These are phyloP conservation scores for Candida nonsorbophila DNA, from an alignment of 805 yeast genomes.

Conservation along the genomic window DNA sequence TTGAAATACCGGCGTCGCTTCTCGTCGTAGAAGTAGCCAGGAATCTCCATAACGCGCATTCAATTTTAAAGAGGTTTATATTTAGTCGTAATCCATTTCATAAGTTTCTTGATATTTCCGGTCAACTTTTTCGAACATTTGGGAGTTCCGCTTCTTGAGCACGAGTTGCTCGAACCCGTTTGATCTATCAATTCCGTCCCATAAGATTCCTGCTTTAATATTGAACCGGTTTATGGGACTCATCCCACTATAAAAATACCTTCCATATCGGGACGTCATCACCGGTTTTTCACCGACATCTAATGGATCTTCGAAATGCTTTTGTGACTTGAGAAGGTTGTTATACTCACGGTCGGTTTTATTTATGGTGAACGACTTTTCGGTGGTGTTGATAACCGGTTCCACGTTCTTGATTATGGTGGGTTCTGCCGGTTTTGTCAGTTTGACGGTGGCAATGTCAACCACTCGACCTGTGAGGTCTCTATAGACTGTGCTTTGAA, in stretches of 20 bases:
- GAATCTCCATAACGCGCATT: slow-evolving; percentile 14
- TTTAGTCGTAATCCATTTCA: slow-evolving; percentile 11
- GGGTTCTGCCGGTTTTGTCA: neutral
- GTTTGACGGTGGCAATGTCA: slow-evolving; percentile 23
- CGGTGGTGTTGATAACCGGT: slow-evolving; percentile 1
- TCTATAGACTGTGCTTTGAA: slow-evolving; percentile 46
- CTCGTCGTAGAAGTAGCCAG: slow-evolving; percentile 28
- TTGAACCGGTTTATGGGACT: slow-evolving; percentile 69
- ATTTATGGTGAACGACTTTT: slow-evolving; percentile 7
- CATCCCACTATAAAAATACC: slow-evolving; percentile 25
- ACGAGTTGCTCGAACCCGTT: slow-evolving; percentile 77
- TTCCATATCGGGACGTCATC: neutral
- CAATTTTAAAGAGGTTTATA: neutral
- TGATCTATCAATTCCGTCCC: slow-evolving; percentile 86
- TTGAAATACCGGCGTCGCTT: slow-evolving; percentile 24
- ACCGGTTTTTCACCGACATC: neutral
- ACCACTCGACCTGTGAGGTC: slow-evolving; percentile 56
- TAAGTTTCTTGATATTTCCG: slow-evolving; percentile 9
- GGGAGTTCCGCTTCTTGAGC: slow-evolving; percentile 29
- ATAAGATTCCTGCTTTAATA: slow-evolving; percentile 71
- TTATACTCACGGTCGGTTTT: slow-evolving; percentile 8
- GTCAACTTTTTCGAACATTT: slow-evolving; percentile 24
- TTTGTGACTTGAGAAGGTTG: slow-evolving; percentile 5
- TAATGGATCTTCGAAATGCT: slow-evolving; percentile 9
- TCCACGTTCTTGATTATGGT: neutral